These are phyloP conservation scores for Calocera cornea DNA, from an alignment of 768 basidiomycete genomes.

Conservation along the genomic window DNA sequence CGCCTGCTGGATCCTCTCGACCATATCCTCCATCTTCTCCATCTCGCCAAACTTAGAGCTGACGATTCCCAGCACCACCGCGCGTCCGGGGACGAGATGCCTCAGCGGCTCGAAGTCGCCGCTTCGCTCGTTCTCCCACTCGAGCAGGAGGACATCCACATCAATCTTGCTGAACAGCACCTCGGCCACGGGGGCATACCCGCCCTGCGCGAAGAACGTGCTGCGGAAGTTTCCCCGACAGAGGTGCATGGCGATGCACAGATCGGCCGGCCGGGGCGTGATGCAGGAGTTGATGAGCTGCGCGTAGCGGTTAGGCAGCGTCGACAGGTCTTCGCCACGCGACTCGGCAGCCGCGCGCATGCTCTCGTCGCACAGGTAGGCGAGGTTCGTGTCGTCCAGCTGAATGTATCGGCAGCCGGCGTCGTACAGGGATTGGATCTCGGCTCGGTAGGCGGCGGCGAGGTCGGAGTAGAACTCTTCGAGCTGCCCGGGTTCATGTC, in stretches of 20 bases:
- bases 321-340: slow-evolving; percentile 11
- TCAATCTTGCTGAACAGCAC: slow-evolving; percentile 10
- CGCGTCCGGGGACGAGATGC: neutral
- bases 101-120: slow-evolving; percentile 14
- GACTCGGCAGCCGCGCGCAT: slow-evolving; percentile 9
- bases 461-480: slow-evolving; percentile 5
- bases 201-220: slow-evolving; percentile 11
- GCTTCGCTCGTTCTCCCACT: slow-evolving; percentile 11
- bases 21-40: neutral
- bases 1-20: neutral
- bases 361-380: slow-evolving; percentile 12
- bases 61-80: neutral
- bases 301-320: slow-evolving; percentile 11
- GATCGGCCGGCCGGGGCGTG: slow-evolving; percentile 6
- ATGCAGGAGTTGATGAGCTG: slow-evolving; percentile 13
- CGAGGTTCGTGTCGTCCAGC: slow-evolving; percentile 7
- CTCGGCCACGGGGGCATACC: slow-evolving; percentile 15
- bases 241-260: slow-evolving; percentile 11
- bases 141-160: slow-evolving; percentile 11
- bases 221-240: slow-evolving; percentile 14
- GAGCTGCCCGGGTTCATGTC: no score
- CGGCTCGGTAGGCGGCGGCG: neutral
- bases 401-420: neutral
- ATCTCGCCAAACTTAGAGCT: neutral
- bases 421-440: neutral